Evolutionary conservation across 345 rosid genomes (phyloP).

Genomic region (Fremontodendron californicum): DNA sequence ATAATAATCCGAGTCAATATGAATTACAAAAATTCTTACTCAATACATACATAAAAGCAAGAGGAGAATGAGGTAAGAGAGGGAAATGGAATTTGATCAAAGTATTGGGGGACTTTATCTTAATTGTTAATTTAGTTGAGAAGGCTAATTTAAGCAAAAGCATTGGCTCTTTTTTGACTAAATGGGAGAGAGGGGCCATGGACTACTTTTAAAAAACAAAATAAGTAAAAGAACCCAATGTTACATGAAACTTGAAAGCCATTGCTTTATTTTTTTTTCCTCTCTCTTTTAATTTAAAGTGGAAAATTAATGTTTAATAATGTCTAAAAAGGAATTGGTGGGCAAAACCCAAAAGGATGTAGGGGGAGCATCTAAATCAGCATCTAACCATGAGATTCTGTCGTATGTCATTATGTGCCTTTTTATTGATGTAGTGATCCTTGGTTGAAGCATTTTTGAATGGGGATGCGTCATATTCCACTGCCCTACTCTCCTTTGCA

Average conservation of each 20-base stretch:
- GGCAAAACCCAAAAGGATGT: background rate
- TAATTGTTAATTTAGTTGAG: background rate
- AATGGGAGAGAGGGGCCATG: constrained; percentile 9
- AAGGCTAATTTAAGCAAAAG: constrained; percentile 9
- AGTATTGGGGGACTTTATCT: constrained; percentile 3
- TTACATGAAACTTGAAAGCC: background rate
- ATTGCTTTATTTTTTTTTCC: no score
- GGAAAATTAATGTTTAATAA: background rate
- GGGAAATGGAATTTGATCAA: background rate
- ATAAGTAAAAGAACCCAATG: background rate
- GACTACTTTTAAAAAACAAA: background rate
- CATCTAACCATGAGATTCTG: constrained; percentile 1
- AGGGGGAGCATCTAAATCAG: background rate
- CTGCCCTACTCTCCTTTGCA: no score
- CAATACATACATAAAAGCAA: background rate
- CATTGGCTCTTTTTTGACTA: constrained; percentile 15
- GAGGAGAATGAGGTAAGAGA: background rate
- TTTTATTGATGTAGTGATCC: constrained; percentile 10
- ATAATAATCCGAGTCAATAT: no score
- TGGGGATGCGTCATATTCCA: constrained; percentile 3
- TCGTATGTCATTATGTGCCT: constrained; percentile 3
- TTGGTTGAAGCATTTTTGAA: background rate
- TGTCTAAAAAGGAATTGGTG: background rate
- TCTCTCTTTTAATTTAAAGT: no score
- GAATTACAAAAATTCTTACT: no score